Conservation (phyloP, 176 grass and related monocot genomes). For the Neostapfia colusana region DNA sequence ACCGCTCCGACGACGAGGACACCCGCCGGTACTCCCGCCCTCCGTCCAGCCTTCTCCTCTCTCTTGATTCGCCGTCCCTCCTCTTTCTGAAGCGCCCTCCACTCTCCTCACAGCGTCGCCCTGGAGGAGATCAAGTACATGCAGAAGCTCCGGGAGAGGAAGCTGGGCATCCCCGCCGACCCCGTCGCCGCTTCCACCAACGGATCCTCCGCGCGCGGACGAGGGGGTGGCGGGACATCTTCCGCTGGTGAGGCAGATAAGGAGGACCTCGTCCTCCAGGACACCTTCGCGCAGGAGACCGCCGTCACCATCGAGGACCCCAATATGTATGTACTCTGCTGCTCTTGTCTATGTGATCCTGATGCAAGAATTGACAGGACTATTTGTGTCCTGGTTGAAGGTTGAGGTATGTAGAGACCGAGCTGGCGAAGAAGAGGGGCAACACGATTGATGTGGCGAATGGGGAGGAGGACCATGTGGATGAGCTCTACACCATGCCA, state of each 20-base stretch:
- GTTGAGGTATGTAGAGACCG: slow-evolving; percentile 90
- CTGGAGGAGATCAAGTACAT: slow-evolving; percentile 74
- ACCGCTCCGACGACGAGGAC: slow-evolving; percentile 63
- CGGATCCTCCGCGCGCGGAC: slow-evolving; percentile 18
- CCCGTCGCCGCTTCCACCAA: slow-evolving; percentile 16
- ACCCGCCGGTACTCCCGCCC: slow-evolving; percentile 48
- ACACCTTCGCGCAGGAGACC: slow-evolving; percentile 99
- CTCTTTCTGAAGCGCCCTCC: not conserved
- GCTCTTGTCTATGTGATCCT: not conserved
- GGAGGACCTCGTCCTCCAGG: slow-evolving; percentile 87
- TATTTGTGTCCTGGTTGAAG: slow-evolving; percentile 34
- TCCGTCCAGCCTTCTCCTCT: too few species aligned
- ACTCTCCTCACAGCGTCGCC: slow-evolving; percentile 35
- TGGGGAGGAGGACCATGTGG: slow-evolving; percentile 73
- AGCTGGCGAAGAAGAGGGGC: slow-evolving; percentile 81
- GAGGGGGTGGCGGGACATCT: not conserved
- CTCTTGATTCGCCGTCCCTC: not conserved
- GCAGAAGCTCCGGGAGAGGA: slow-evolving; percentile 70
- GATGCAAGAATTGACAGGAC: not conserved
- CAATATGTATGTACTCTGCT: slow-evolving; percentile 82
- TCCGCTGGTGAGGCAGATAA: slow-evolving; percentile 43
- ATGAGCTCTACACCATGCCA: slow-evolving; percentile 73
- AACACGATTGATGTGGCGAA: slow-evolving; percentile 65
- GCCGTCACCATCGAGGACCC: slow-evolving; percentile 91
- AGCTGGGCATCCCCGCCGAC: slow-evolving; percentile 49